A percentile compares a stretch with the other conserved stretches of the same genome.
These are phyloP conservation scores for Leccinum glutinopallens DNA, from an alignment of 1,284 basidiomycete species.

Conservation along the genomic window DNA sequence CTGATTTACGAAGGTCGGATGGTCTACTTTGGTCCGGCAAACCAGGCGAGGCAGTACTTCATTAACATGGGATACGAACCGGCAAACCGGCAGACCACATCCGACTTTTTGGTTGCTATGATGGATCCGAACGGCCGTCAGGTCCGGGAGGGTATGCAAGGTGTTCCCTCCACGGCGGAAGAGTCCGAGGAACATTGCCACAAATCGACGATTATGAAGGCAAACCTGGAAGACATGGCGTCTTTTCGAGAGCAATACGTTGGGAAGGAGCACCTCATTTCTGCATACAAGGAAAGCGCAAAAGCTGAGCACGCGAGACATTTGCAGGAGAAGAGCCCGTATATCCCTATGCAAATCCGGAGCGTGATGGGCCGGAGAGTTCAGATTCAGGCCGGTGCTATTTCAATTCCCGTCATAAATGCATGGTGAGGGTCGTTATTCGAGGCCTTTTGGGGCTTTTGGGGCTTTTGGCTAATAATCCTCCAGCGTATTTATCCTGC, in stretches of 20 bases:
- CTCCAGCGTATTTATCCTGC: conserved; percentile 50
- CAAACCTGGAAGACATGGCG: conserved; percentile 40
- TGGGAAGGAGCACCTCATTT: conserved; percentile 38
- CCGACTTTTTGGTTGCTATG: conserved; percentile 66
- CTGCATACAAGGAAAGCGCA: conserved; percentile 52
- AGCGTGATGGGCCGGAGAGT: conserved; percentile 64
- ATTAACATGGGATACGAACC: conserved; percentile 68
- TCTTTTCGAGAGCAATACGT: conserved; percentile 39
- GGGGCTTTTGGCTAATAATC: conserved; percentile 31
- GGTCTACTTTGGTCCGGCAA: conserved; percentile 69
- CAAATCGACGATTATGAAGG: conserved; percentile 30
- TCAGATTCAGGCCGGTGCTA: conserved; percentile 67
- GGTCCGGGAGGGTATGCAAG: conserved; percentile 48
- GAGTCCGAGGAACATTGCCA: conserved; percentile 56
- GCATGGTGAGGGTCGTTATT: conserved; percentile 31
- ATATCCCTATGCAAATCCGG: conserved; percentile 62
- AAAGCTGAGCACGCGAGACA: conserved; percentile 52
- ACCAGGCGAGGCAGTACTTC: conserved; percentile 64
- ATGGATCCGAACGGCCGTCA: conserved; percentile 64
- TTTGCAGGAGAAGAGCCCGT: conserved; percentile 43
- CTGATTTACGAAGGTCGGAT: conserved; percentile 72
- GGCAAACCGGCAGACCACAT: conserved; percentile 61
- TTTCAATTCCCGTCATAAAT: conserved; percentile 42
- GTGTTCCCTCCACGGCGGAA: conserved; percentile 59
- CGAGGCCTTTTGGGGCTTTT: background rate